Base-by-base conservation (phyloP, 495 filamentous ascomycete genomes). In the Podospora pseudoanserina region DNA sequence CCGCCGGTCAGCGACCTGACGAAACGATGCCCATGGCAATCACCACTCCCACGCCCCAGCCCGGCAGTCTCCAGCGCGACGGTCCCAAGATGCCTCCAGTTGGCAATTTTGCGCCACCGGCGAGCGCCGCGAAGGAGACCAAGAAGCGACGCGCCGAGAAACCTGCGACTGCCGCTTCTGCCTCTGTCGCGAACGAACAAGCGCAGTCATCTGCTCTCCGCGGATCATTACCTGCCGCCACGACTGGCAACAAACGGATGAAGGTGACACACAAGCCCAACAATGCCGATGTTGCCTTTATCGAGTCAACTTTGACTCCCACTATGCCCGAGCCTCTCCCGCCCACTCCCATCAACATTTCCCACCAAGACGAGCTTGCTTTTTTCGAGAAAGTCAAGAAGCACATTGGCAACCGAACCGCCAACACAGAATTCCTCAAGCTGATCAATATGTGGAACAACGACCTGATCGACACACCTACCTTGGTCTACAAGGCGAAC, bases 351-450 rank as follows among this genome's bases (percentile, higher is more conserved):
- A 85, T 88, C 23, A 85, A 89, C 23, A 79, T 81, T 39, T 84
- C 88, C 7, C 83, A 81, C 1, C 79, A 80, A 34, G 96, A 98
- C 57, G 93, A 97, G 71, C 81, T 97, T 32, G 88, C 89, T 1
- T 97, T 97, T 78, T 99, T 99, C 68, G 96, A 99, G 60, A 88
- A 93, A 16, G 93, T 95, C 60, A 97, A 96, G 85, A 99, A 99
- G 78, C 94, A 89, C 77, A 91, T 99, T 68, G 87, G 88, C 54
- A 98, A 98, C 76, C 92, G 96, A 74, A 90, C 90, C 65, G 90
- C 88, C 15, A 95, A 92, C 82, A 93, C 89, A 70, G 96, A 99
- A 73, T 98, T 98, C 78, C 81, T 98, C 68, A 98, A 98, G 79
- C 86, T 97, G 3, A 92, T 94, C 79, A 97, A 97, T 67, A 83